Percentiles rank a stretch among this genome's conserved stretches.
These are phyloP conservation scores for Xylariaceae sp. DNA, from an alignment of 2,329 filamentous ascomycete genomes.

Conservation along the genomic window DNA sequence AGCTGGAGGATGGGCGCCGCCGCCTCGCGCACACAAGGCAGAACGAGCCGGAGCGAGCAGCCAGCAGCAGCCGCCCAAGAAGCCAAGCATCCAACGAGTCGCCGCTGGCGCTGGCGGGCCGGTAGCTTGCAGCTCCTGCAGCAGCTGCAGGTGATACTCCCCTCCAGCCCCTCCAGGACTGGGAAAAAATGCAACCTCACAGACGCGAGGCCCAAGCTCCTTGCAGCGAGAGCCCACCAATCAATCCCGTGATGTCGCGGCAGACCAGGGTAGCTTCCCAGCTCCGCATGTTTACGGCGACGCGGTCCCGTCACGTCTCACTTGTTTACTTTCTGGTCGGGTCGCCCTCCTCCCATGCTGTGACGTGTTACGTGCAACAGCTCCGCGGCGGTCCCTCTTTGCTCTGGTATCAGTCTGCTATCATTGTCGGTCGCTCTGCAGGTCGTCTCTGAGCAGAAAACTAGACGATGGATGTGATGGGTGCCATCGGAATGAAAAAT, in stretches of 20 bases:
- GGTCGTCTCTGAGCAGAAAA: neutral
- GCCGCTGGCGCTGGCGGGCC: neutral
- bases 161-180: no score
- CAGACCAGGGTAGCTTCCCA: conserved; percentile 4
- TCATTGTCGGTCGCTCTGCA: neutral
- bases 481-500: neutral
- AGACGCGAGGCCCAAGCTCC: conserved; percentile 1
- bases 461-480: neutral
- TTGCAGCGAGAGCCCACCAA: neutral
- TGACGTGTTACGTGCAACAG: conserved; percentile 2
- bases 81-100: neutral
- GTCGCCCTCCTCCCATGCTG: conserved; percentile 10
- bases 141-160: no score
- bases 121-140: neutral
- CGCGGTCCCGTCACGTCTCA: conserved; percentile 7
- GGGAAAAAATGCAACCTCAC: neutral
- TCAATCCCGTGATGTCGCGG: conserved; percentile 16
- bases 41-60: neutral
- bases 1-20: no score
- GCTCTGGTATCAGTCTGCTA: neutral
- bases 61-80: neutral
- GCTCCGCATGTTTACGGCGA: conserved; percentile 8
- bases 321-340: conserved; percentile 11
- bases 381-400: neutral
- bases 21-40: neutral